Percentiles rank a stretch among this genome's conserved stretches.
phyloP scores from a whole-genome alignment of 2,329 filamentous ascomycete species.

The Ceratocystis huliohia region DNA sequence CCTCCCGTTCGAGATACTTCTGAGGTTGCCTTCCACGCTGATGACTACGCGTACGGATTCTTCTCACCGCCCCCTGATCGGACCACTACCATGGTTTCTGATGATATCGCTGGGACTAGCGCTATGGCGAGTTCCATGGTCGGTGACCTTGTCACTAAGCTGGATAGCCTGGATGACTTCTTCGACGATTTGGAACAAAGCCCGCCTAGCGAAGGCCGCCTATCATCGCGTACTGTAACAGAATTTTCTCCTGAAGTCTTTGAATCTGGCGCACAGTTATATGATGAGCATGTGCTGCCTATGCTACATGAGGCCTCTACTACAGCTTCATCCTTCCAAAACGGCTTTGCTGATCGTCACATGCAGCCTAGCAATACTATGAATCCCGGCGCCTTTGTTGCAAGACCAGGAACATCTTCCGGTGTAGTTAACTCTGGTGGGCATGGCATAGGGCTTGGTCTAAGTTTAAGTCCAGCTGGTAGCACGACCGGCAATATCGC shows the following conservation, averaged over 20 bases:
- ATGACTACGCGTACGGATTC: conserved; percentile 75
- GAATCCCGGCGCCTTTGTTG: conserved; percentile 48
- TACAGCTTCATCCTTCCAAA: conserved; percentile 70
- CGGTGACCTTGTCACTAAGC: conserved; percentile 67
- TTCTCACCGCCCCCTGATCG: conserved; percentile 61
- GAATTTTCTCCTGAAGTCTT: conserved; percentile 53
- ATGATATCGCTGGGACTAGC: conserved; percentile 58
- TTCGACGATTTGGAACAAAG: conserved; percentile 56
- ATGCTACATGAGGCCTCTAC: conserved; percentile 78
- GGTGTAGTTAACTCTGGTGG: conserved; percentile 29
- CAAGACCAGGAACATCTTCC: conserved; percentile 25
- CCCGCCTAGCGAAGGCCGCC: conserved; percentile 42
- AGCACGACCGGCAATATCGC: conserved; percentile 9
- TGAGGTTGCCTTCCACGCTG: conserved; percentile 83
- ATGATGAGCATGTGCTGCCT: conserved; percentile 84
- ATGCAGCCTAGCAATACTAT: conserved; percentile 49
- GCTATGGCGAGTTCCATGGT: conserved; percentile 39
- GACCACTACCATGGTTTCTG: conserved; percentile 85
- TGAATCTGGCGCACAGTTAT: conserved; percentile 67
- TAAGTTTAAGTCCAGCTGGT: background rate
- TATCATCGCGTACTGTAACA: conserved; percentile 49
- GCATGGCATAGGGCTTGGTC: conserved; percentile 29
- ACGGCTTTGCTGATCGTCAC: conserved; percentile 67
- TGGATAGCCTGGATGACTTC: conserved; percentile 71
- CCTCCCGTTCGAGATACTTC: conserved; percentile 73